These are phyloP conservation scores for Daphne laureola DNA, from an alignment of 441 rosid genomes.

Conservation along the genomic window DNA sequence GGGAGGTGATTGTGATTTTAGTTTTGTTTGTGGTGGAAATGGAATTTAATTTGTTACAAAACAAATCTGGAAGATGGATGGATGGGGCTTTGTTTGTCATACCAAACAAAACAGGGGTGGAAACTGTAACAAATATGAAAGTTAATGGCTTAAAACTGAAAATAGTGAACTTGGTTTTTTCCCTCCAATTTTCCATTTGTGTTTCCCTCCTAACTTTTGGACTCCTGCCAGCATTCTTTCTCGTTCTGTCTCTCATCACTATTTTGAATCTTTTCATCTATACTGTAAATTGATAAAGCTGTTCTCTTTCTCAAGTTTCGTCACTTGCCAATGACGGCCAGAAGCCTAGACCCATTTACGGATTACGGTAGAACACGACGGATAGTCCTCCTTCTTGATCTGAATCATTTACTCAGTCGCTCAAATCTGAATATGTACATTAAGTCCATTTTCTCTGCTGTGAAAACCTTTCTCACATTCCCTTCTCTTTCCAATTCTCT, in stretches of 20 bases:
- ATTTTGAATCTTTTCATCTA: neutral
- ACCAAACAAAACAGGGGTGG: no score
- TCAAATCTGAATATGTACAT: conserved; percentile 30
- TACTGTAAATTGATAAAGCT: neutral
- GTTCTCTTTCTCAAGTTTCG: neutral
- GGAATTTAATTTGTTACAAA: conserved; percentile 1
- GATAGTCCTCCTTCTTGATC: conserved; percentile 70
- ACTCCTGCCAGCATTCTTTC: neutral
- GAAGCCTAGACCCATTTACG: conserved; percentile 23
- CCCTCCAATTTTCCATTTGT: neutral
- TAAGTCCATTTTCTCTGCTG: conserved; percentile 39
- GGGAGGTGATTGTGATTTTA: no score
- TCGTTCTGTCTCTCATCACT: neutral
- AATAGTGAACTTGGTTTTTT: no score
- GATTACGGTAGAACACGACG: conserved; percentile 63
- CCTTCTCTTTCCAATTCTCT: conserved; percentile 52
- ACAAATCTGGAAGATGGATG: no score
- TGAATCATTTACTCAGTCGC: conserved; percentile 50
- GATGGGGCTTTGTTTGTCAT: no score
- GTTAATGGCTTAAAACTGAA: no score
- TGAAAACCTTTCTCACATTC: conserved; percentile 48
- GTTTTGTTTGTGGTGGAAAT: no score
- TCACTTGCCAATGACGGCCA: conserved; percentile 26
- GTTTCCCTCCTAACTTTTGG: neutral
- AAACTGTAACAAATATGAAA: no score